Evolutionary conservation across 345 rosid genomes (phyloP).

Genomic region (Stellera chamaejasme): DNA sequence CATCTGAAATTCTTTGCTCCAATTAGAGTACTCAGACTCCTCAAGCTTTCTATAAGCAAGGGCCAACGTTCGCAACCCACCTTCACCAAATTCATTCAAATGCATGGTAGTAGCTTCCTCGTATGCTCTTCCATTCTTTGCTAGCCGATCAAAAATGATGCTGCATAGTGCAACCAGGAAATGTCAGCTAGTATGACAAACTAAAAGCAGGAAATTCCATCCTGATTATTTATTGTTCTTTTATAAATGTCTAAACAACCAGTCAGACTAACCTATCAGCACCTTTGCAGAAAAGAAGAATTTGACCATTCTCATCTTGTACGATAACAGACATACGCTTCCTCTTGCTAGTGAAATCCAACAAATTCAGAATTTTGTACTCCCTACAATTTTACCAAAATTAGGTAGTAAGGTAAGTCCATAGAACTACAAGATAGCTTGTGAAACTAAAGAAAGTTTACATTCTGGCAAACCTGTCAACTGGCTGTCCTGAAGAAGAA

Average conservation of each 20-base stretch:
- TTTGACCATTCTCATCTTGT: slow-evolving; percentile 69
- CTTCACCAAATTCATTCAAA: slow-evolving; percentile 93
- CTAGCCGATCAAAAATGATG: slow-evolving; percentile 80
- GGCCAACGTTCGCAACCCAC: slow-evolving; percentile 80
- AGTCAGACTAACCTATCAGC: slow-evolving; percentile 77
- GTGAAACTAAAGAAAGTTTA: slow-evolving; percentile 3
- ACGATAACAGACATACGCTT: slow-evolving; percentile 94
- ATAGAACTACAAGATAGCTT: slow-evolving; percentile 9
- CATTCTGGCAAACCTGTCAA: slow-evolving; percentile 57
- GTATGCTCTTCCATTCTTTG: slow-evolving; percentile 66
- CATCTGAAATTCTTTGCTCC: slow-evolving; percentile 75
- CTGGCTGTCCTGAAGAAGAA: slow-evolving; percentile 36
- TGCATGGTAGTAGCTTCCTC: slow-evolving; percentile 61
- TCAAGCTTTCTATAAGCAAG: slow-evolving; percentile 71
- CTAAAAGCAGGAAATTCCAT: no score
- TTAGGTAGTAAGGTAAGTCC: slow-evolving; percentile 11
- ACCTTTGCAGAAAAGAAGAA: slow-evolving; percentile 91
- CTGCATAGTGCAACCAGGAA: slow-evolving; percentile 33
- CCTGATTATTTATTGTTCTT: background rate
- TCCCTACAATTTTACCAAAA: slow-evolving; percentile 48
- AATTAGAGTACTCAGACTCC: slow-evolving; percentile 62
- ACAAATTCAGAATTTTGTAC: slow-evolving; percentile 73
- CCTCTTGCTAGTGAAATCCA: slow-evolving; percentile 97
- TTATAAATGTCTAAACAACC: background rate
- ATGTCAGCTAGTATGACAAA: background rate